Evolutionary conservation across 306 rosid genomes (phyloP), one percentile per base, ranked within the genome.

Genomic region (Cucumis melo): DNA sequence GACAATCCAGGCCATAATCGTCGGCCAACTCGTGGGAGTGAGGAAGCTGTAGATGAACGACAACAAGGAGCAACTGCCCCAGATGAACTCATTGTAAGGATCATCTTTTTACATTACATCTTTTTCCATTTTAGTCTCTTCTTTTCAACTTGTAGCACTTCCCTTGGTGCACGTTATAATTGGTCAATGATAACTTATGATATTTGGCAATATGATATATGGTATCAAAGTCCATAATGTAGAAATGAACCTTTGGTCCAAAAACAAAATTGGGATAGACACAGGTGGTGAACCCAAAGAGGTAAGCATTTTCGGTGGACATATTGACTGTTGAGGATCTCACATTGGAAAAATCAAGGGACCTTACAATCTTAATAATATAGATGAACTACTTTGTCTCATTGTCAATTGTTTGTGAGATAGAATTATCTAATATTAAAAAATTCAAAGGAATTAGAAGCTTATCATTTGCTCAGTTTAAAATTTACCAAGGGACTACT

Each of bases 21-120:
- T 62, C 96, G 98, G 62, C 62, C 95, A 17, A 95, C 99, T 53
- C 99, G 99, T 27, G 99, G 99, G 39, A 92, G 98, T 78, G 99
- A 95, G 83, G 99, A 95, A 16, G 97, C 98, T 34, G 32, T 81
- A 76, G 99, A 95, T 75, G 98, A 94, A 46, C 88, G 84, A 70
- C 92, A 76, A 71, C 92, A 83, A 81, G 98, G 96, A 81, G 48
- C 82, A 39, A 80, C 82, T 46, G 87, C 98, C 76, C 99, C 99
- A 0, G 99, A 95, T 81, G 99, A 95, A 65, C 92, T 95, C 75
- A 90, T 95, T 83, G 99, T 95, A 88, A 95, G 98, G 74, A 78
- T 61, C 77, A 71, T 76, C 41, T 53, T 24, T 39, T 66, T 73
- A 13, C 27, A 10, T 56, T 19, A 8, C 24, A 80, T 68, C n/a